phyloP scores from a whole-genome alignment of 116 monocot species.

The Trichopus zeylanicus region DNA sequence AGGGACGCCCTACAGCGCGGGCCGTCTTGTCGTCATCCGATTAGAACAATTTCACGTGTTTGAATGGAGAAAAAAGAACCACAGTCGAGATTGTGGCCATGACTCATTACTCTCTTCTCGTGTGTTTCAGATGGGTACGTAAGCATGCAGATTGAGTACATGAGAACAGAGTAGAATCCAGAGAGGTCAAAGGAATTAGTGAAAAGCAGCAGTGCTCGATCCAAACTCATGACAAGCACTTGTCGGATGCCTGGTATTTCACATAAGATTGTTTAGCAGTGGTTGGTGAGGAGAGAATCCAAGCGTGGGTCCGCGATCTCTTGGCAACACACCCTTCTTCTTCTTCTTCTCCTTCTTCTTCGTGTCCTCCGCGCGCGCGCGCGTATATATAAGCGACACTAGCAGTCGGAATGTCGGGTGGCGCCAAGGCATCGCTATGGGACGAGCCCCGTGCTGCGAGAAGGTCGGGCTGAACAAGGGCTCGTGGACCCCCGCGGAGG shows the following conservation, averaged over 20 bases:
- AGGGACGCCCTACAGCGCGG: too few relatives aligned
- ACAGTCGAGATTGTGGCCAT: too few relatives aligned
- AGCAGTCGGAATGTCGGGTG: too few relatives aligned
- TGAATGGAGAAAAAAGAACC: too few relatives aligned
- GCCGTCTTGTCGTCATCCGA: too few relatives aligned
- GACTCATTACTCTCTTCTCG: too few relatives aligned
- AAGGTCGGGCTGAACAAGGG: slow-evolving; percentile 84
- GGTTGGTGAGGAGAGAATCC: slow-evolving; percentile 6
- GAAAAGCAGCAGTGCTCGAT: too few relatives aligned
- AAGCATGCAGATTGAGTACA: too few relatives aligned
- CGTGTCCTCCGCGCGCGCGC: too few relatives aligned
- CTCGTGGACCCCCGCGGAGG: slow-evolving; percentile 80
- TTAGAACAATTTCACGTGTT: too few relatives aligned
- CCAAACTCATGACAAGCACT: slow-evolving; percentile 8
- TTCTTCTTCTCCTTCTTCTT: background rate
- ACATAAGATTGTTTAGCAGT: background rate
- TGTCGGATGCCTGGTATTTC: background rate
- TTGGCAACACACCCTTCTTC: background rate
- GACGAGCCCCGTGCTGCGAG: slow-evolving; percentile 78
- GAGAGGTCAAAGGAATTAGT: background rate
- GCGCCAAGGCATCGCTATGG: slow-evolving; percentile 34
- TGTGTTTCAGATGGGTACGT: too few relatives aligned
- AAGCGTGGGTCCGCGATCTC: background rate
- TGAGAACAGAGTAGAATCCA: background rate
- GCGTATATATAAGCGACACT: too few relatives aligned